phyloP scores from a whole-genome alignment of 129 eudicot species.

The Helianthus tuberosus region DNA sequence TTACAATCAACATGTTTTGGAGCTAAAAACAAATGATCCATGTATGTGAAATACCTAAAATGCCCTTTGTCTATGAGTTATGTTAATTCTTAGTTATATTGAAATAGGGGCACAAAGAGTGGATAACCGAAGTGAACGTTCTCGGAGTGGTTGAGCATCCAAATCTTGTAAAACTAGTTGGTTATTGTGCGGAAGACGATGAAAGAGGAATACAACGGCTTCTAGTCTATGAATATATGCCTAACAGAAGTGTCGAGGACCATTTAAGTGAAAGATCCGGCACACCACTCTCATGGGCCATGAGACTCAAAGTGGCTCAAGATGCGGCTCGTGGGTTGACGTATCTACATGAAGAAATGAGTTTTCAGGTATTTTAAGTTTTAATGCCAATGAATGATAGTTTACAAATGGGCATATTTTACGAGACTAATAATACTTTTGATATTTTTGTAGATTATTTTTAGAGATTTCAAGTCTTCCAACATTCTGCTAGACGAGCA shows the following conservation, averaged over 20 bases:
- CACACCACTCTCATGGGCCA: conserved; percentile 67
- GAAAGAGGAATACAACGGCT: conserved; percentile 94
- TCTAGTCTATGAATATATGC: conserved; percentile 77
- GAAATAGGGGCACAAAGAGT: conserved; percentile 87
- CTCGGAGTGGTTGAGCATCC: conserved; percentile 91
- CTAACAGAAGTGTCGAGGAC: conserved; percentile 84
- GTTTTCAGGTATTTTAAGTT: conserved; percentile 66
- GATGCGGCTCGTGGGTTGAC: conserved; percentile 93
- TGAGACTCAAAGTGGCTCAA: conserved; percentile 83
- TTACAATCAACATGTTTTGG: not conserved
- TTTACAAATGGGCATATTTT: not conserved
- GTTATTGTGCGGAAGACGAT: conserved; percentile 90
- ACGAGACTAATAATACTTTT: not conserved
- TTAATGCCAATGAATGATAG: not conserved
- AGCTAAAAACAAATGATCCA: not conserved
- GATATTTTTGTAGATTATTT: conserved; percentile 56
- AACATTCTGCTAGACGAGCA: conserved; percentile 85
- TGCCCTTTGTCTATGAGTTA: not conserved
- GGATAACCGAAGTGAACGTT: conserved; percentile 88
- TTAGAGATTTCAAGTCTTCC: conserved; percentile 87
- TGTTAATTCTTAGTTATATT: conserved; percentile 16
- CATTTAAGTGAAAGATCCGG: conserved; percentile 57
- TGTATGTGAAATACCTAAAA: not conserved
- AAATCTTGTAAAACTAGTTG: conserved; percentile 75
- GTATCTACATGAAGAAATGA: conserved; percentile 87